These are phyloP conservation scores for Bipolaris zeicola DNA, from an alignment of 2,329 filamentous ascomycete genomes.

Conservation along the genomic window DNA sequence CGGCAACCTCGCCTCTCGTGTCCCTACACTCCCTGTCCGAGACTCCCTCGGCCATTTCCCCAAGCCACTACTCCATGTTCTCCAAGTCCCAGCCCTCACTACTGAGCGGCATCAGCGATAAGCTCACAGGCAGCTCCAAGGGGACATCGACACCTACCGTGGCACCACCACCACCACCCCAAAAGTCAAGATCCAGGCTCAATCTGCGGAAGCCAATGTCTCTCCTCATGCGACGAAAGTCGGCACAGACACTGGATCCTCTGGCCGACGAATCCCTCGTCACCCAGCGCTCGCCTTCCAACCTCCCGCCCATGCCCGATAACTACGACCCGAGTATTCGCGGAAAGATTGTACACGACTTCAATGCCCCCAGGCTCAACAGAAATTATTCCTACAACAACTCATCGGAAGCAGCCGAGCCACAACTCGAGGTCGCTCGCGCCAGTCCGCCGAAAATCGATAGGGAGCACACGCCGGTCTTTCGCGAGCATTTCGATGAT, in stretches of 20 bases:
- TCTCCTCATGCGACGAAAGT: constrained; percentile 62
- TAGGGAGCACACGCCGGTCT: constrained; percentile 61
- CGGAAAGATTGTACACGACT: constrained; percentile 68
- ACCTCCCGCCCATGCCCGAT: constrained; percentile 59
- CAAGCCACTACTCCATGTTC: constrained; percentile 36
- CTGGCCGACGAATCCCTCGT: constrained; percentile 58
- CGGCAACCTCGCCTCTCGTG: constrained; percentile 37
- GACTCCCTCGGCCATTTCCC: constrained; percentile 24
- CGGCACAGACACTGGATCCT: constrained; percentile 56
- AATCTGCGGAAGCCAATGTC: constrained; percentile 67
- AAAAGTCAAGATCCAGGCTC: constrained; percentile 56
- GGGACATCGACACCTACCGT: constrained; percentile 21
- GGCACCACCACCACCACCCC: constrained; percentile 20
- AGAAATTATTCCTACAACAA: constrained; percentile 48
- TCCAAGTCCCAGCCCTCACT: constrained; percentile 45
- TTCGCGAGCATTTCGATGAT: constrained; percentile 66
- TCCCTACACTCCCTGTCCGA: constrained; percentile 30
- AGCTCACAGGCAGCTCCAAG: constrained; percentile 33
- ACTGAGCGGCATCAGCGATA: constrained; percentile 40
- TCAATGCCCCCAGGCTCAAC: constrained; percentile 63
- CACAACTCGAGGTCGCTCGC: constrained; percentile 28
- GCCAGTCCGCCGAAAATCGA: constrained; percentile 46
- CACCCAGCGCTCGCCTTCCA: constrained; percentile 53
- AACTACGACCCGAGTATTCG: constrained; percentile 68
- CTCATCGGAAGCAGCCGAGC: constrained; percentile 29